Evolutionary conservation across 2,329 filamentous ascomycete species (phyloP).

Genomic region (Tolypocladium sp.): DNA sequence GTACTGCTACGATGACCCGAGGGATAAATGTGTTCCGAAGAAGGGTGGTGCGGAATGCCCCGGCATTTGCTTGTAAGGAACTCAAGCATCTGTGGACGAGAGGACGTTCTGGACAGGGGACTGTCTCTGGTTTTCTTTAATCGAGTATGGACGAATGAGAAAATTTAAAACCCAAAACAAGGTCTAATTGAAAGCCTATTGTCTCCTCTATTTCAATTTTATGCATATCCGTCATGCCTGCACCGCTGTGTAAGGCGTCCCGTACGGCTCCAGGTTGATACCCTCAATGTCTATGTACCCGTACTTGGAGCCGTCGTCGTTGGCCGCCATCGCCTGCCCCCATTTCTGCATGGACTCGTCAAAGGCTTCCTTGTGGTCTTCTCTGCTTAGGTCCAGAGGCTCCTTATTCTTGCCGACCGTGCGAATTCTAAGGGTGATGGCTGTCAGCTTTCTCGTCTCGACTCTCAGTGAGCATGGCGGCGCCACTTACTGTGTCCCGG

Average conservation of each 20-base stretch:
- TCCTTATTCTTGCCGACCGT: constrained; percentile 27
- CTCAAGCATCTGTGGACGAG: background rate
- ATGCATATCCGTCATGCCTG: background rate
- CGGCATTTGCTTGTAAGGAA: constrained; percentile 19
- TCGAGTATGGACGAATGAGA: background rate
- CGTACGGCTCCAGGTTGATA: constrained; percentile 20
- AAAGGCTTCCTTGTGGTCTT: constrained; percentile 20
- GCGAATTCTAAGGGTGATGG: constrained; percentile 13
- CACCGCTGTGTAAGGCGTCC: constrained; percentile 12
- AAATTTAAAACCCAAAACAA: background rate
- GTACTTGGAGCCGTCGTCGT: constrained; percentile 19
- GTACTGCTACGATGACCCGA: constrained; percentile 19
- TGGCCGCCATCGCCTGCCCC: constrained; percentile 17
- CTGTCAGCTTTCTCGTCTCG: background rate
- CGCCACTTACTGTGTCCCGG: constrained; percentile 21
- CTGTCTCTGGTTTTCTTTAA: no score
- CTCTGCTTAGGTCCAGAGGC: constrained; percentile 50
- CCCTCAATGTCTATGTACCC: constrained; percentile 22
- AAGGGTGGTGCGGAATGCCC: constrained; percentile 19
- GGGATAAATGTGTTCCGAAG: constrained; percentile 17
- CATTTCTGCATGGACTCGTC: constrained; percentile 18
- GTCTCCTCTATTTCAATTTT: no score
- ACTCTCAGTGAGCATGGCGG: background rate
- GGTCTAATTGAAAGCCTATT: no score
- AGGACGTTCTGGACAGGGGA: background rate